A percentile compares a stretch with the other conserved stretches of the same genome.
Conservation (phyloP, 2,329 filamentous ascomycete genomes). For the Curvularia spicifera region DNA sequence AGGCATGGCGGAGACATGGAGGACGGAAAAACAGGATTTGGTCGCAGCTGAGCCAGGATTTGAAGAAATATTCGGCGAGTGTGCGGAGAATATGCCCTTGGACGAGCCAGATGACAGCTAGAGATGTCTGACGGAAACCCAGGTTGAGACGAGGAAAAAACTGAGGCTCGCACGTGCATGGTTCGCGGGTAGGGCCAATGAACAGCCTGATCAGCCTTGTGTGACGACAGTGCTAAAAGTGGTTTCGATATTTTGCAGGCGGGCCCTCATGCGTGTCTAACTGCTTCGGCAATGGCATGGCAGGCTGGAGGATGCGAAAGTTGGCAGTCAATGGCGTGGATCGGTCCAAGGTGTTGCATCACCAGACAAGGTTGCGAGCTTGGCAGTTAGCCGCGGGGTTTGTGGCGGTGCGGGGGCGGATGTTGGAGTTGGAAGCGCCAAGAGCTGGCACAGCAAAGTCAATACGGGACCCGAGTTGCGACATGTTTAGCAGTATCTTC, state of each 20-base stretch:
- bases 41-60: conserved; percentile 11
- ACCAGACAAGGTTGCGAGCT: conserved; percentile 4
- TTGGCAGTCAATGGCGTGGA: background rate
- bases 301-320: background rate
- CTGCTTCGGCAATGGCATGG: background rate
- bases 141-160: background rate
- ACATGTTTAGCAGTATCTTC: background rate
- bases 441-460: background rate
- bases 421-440: background rate
- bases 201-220: background rate
- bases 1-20: conserved; percentile 19
- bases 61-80: conserved; percentile 19
- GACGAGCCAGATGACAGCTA: background rate
- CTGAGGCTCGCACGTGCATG: background rate
- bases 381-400: conserved; percentile 10
- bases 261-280: background rate
- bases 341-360: conserved; percentile 12
- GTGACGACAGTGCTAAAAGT: conserved; percentile 15
- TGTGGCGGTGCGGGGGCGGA: conserved; percentile 11
- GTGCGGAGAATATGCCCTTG: background rate
- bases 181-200: background rate
- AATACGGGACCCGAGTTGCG: background rate
- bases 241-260: background rate
- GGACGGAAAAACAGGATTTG: conserved; percentile 24
- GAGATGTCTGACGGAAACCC: background rate